phyloP scores from a whole-genome alignment of 495 filamentous ascomycete genomes.

The Extremus antarcticus region DNA sequence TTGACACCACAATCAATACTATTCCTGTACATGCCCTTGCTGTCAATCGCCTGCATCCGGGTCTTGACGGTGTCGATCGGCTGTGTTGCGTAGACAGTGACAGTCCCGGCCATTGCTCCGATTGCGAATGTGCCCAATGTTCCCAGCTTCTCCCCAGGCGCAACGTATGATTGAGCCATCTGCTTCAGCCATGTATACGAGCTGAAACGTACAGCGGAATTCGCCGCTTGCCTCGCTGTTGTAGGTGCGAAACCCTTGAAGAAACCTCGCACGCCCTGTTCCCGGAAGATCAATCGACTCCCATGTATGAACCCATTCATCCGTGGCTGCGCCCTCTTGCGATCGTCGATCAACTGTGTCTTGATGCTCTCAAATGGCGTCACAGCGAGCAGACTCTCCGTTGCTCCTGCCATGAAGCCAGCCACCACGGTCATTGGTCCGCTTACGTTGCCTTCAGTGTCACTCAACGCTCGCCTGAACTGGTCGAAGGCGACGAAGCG shows the following conservation, averaged over 20 bases:
- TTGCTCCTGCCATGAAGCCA: conserved; percentile 89
- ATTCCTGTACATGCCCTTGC: conserved; percentile 72
- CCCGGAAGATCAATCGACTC: conserved; percentile 70
- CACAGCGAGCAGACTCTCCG: conserved; percentile 84
- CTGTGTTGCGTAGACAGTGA: conserved; percentile 85
- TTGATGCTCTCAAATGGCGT: conserved; percentile 98
- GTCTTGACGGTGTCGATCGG: conserved; percentile 95
- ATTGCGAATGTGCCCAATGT: conserved; percentile 82
- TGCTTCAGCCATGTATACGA: conserved; percentile 86
- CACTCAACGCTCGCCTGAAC: conserved; percentile 72
- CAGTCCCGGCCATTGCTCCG: conserved; percentile 77
- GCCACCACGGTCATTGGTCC: conserved; percentile 85
- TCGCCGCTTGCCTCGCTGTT: conserved; percentile 86
- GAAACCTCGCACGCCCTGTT: conserved; percentile 82
- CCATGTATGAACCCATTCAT: conserved; percentile 92
- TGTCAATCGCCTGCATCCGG: conserved; percentile 93
- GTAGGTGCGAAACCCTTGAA: conserved; percentile 96
- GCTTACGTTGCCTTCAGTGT: conserved; percentile 78
- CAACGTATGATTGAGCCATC: conserved; percentile 80
- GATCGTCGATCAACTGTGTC: conserved; percentile 77
- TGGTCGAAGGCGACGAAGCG: conserved; percentile 96
- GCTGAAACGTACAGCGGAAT: conserved; percentile 80
- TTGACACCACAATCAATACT: conserved; percentile 72
- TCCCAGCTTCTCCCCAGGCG: conserved; percentile 89
- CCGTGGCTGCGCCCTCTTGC: conserved; percentile 73